A percentile compares a stretch with the other conserved stretches of the same genome.
phyloP scores from a whole-genome alignment of 2,329 filamentous ascomycete genomes.

The Xylaria arbuscula region DNA sequence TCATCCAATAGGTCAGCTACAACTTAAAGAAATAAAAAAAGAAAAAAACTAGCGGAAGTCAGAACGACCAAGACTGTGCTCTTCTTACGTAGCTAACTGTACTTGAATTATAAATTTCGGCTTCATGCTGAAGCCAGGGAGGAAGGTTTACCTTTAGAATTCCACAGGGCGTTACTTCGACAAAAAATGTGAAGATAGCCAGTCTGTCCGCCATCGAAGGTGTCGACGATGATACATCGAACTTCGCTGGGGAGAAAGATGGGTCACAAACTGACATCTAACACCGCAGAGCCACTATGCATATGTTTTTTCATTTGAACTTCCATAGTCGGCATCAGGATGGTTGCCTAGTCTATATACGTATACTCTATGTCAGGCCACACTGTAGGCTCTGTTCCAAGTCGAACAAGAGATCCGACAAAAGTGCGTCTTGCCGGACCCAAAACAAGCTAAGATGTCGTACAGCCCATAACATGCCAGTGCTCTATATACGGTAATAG shows the following conservation, averaged over 20 bases:
- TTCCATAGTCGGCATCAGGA: neutral
- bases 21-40: too few relatives aligned
- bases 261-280: neutral
- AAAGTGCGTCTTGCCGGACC: neutral
- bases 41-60: too few relatives aligned
- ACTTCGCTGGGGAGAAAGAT: neutral
- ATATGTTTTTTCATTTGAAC: neutral
- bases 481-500: conserved; percentile 30
- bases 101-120: too few relatives aligned
- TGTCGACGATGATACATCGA: neutral
- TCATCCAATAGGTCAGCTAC: too few relatives aligned
- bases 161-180: neutral
- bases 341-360: conserved; percentile 28
- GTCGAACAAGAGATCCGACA: conserved; percentile 16
- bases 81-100: too few relatives aligned
- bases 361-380: conserved; percentile 3
- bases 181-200: neutral
- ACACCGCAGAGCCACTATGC: neutral
- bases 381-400: conserved; percentile 15
- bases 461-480: conserved; percentile 23
- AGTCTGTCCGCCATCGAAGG: too few relatives aligned
- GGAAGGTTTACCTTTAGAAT: neutral
- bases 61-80: too few relatives aligned
- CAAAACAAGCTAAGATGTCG: conserved; percentile 25
- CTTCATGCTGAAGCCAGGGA: too few relatives aligned